These are phyloP conservation scores for Breynia disticha DNA, from an alignment of 441 rosid genomes.

Conservation along the genomic window DNA sequence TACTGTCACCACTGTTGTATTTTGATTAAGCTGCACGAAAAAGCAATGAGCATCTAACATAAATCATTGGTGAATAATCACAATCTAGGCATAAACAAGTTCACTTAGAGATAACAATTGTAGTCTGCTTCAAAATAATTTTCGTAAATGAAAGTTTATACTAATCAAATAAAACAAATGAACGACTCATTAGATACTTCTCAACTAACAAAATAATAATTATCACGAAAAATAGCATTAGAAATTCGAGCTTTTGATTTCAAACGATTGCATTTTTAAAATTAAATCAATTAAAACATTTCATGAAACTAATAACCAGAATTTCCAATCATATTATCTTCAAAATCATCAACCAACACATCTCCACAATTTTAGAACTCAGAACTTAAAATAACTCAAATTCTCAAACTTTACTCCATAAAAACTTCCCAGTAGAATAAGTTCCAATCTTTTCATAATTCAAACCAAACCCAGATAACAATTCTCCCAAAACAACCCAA, in stretches of 20 bases:
- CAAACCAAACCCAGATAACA: conserved; percentile 9
- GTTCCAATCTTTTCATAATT: neutral
- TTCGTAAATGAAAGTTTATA: too few species aligned
- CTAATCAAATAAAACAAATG: neutral
- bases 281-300: neutral
- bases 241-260: neutral
- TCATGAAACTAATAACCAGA: neutral
- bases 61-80: neutral
- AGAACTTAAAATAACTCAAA: neutral
- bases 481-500: conserved; percentile 6
- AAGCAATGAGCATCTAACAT: conserved; percentile 9
- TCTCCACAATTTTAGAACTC: neutral
- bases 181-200: neutral
- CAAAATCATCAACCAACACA: too few species aligned
- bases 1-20: conserved; percentile 98
- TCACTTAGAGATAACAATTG: too few species aligned
- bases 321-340: neutral
- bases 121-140: too few species aligned
- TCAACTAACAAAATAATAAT: neutral
- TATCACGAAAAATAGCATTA: neutral
- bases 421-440: too few species aligned
- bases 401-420: neutral
- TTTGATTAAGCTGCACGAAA: conserved; percentile 70
- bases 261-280: neutral
- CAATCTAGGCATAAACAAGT: neutral